Percentiles rank a stretch among this genome's conserved stretches.
Conservation (phyloP, 108 stramenopile genomes). For the Discostella pseudostelligera region DNA sequence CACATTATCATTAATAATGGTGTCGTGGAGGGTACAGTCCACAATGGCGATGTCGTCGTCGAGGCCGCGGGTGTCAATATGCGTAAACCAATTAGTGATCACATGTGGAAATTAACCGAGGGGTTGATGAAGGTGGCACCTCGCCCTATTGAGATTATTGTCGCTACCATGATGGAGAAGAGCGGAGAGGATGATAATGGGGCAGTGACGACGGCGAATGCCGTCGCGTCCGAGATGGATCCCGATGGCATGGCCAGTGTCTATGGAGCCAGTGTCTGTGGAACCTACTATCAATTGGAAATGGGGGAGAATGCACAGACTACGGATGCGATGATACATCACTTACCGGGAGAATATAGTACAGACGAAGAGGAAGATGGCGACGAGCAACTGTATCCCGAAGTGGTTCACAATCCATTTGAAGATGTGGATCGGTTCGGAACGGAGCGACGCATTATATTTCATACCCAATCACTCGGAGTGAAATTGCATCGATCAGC, state of each 20-base stretch:
- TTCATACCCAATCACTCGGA: slow-evolving; percentile 70
- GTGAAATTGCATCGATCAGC: slow-evolving; percentile 83
- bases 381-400: neutral
- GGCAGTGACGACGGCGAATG: neutral
- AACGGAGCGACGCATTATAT: slow-evolving; percentile 61
- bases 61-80: slow-evolving; percentile 84
- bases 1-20: neutral
- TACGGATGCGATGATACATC: slow-evolving; percentile 8
- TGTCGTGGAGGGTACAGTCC: slow-evolving; percentile 49
- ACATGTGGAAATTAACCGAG: slow-evolving; percentile 86
- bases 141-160: slow-evolving; percentile 65
- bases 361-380: neutral
- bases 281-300: slow-evolving; percentile 28
- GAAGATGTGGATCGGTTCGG: slow-evolving; percentile 46
- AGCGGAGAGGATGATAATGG: slow-evolving; percentile 24
- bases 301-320: slow-evolving; percentile 11
- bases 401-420: slow-evolving; percentile 16
- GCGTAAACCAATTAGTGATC: slow-evolving; percentile 78
- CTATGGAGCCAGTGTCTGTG: neutral
- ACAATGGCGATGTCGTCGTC: slow-evolving; percentile 70
- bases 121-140: slow-evolving; percentile 85
- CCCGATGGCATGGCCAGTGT: neutral
- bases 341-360: neutral
- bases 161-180: slow-evolving; percentile 48
- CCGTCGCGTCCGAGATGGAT: too few relatives aligned